Evolutionary conservation across 2,329 filamentous ascomycete species (phyloP).

Genomic region (Achaetomium macrosporum): DNA sequence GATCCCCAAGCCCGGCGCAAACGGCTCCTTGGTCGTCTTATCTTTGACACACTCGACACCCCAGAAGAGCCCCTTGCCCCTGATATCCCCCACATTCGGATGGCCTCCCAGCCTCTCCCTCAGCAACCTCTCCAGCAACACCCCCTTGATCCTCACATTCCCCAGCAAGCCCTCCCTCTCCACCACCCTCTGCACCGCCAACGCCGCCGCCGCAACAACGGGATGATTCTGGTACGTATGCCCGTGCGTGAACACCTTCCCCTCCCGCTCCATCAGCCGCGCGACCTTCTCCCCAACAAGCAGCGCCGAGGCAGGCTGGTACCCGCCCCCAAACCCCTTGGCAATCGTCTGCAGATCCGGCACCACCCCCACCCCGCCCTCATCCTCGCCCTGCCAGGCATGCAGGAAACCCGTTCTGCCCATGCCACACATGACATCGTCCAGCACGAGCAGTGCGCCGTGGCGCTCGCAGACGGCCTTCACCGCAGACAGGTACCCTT

Average conservation of each 20-base stretch:
- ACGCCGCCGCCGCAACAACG: conserved; percentile 52
- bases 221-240: conserved; percentile 60
- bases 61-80: conserved; percentile 55
- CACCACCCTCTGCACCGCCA: conserved; percentile 58
- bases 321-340: conserved; percentile 61
- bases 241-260: conserved; percentile 41
- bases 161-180: conserved; percentile 50
- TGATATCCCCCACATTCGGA: conserved; percentile 52
- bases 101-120: conserved; percentile 37
- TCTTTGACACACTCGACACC: conserved; percentile 37
- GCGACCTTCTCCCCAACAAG: conserved; percentile 49
- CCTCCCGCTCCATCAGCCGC: conserved; percentile 34
- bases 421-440: conserved; percentile 70
- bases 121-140: conserved; percentile 40
- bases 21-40: conserved; percentile 20
- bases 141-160: conserved; percentile 52
- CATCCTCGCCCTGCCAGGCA: conserved; percentile 53
- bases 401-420: conserved; percentile 55
- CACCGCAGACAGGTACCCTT: conserved; percentile 66
- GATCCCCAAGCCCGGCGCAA: conserved; percentile 15
- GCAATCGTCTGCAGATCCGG: conserved; percentile 63
- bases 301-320: conserved; percentile 54
- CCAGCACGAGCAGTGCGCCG: conserved; percentile 68
- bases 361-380: conserved; percentile 36
- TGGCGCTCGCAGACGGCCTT: conserved; percentile 62